Evolutionary conservation across 2,329 filamentous ascomycete species (phyloP).

Genomic region (Colletotrichum sublineola): DNA sequence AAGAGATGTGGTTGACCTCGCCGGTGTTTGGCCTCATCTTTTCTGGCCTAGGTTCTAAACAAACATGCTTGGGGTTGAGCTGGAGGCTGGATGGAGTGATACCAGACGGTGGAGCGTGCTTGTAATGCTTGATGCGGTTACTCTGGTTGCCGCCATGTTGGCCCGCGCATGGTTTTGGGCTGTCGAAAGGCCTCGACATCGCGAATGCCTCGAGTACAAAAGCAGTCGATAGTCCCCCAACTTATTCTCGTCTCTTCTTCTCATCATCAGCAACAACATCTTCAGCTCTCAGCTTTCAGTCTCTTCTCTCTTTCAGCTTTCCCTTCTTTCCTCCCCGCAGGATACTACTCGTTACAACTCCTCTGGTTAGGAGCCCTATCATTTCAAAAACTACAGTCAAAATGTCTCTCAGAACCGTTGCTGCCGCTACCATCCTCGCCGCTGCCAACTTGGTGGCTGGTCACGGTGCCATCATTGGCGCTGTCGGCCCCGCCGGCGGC

Average conservation of each 20-base stretch:
- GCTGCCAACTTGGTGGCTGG: conserved; percentile 68
- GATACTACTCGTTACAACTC: conserved; percentile 37
- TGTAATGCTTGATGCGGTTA: conserved; percentile 2
- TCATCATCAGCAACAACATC: conserved; percentile 37
- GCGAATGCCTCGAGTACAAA: conserved; percentile 28
- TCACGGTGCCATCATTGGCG: conserved; percentile 71
- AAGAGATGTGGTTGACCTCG: conserved; percentile 23
- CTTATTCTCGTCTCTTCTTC: background rate
- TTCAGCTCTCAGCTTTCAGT: conserved; percentile 30
- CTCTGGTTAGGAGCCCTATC: conserved; percentile 40
- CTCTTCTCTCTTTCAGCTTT: conserved; percentile 31
- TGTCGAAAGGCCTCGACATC: background rate
- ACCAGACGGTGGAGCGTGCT: conserved; percentile 30
- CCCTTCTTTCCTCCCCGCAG: conserved; percentile 39
- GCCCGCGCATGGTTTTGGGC: background rate
- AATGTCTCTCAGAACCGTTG: conserved; percentile 51
- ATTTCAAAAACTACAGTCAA: conserved; percentile 32
- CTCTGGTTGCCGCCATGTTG: background rate
- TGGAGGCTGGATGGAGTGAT: background rate
- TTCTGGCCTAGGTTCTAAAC: conserved; percentile 20
- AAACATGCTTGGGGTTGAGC: conserved; percentile 24
- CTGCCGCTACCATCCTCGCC: conserved; percentile 63
- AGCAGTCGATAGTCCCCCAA: conserved; percentile 18
- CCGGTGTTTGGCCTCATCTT: conserved; percentile 41
- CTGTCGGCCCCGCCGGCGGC: conserved; percentile 69